Conservation (phyloP, 257 asterid genomes). For the Plantago major region DNA sequence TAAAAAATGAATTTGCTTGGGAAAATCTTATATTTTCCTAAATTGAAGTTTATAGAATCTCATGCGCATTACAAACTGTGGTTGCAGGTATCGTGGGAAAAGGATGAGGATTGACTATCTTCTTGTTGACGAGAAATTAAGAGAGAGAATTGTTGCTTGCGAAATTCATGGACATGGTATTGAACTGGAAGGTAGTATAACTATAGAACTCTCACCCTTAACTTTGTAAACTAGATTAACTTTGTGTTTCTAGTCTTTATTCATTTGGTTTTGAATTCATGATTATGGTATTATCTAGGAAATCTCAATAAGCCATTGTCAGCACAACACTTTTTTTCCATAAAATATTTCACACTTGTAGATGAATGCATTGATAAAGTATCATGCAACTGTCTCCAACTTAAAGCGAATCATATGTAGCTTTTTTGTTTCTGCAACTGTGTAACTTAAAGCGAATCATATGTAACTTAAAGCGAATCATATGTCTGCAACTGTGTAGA, state of each 20-base stretch:
- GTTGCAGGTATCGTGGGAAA: slow-evolving; percentile 89
- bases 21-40: neutral
- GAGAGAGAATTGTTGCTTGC: slow-evolving; percentile 63
- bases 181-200: slow-evolving; percentile 65
- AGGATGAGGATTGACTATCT: slow-evolving; percentile 98
- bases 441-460: no score
- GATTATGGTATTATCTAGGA: no score
- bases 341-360: no score
- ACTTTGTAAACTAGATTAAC: neutral
- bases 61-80: slow-evolving; percentile 5
- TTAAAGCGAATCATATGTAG: no score
- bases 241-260: neutral
- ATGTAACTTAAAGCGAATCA: no score
- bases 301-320: no score
- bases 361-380: no score
- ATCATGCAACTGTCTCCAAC: no score
- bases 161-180: slow-evolving; percentile 81
- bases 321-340: no score
- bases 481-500: no score
- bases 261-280: no score
- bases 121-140: slow-evolving; percentile 61
- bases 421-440: no score
- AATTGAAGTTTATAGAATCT: slow-evolving; percentile 14
- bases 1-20: slow-evolving; percentile 1
- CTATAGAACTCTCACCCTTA: neutral